Evolutionary conservation across 768 basidiomycete genomes (phyloP).

Genomic region (Russula foetens): DNA sequence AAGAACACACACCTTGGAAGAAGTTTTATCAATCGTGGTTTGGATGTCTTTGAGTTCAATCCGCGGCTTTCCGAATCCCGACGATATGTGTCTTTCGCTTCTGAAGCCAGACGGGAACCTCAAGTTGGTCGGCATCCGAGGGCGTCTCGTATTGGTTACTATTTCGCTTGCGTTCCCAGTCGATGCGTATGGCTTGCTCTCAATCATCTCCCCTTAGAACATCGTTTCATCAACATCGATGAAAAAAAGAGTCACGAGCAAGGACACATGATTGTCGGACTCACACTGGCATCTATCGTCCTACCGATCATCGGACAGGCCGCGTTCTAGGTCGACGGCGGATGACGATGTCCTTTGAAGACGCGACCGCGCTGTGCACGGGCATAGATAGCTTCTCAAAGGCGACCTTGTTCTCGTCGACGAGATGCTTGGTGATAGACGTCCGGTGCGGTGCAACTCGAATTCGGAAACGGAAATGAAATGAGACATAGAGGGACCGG

Average conservation of each 20-base stretch:
- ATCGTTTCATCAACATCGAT: neutral
- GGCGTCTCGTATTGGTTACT: neutral
- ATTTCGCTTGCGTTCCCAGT: neutral
- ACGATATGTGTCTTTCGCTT: neutral
- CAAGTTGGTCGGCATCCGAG: neutral
- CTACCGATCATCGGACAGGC: too few relatives aligned
- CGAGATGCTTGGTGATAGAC: neutral
- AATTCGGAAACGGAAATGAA: too few relatives aligned
- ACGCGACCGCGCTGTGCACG: neutral
- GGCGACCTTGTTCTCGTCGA: neutral
- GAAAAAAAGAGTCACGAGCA: too few relatives aligned
- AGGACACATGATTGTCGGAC: too few relatives aligned
- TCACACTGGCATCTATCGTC: neutral
- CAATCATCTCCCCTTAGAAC: neutral
- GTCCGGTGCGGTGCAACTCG: too few relatives aligned
- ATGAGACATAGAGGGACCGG: neutral
- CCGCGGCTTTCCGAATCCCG: neutral
- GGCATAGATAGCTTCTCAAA: neutral
- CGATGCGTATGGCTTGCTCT: neutral
- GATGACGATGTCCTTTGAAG: neutral
- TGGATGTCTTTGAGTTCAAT: neutral
- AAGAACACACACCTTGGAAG: neutral
- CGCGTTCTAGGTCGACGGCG: neutral
- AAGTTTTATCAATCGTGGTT: neutral
- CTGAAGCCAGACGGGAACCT: neutral